Base-by-base conservation (phyloP, 1,139 yeast species). In the Geotrichum cucujoidarum region DNA sequence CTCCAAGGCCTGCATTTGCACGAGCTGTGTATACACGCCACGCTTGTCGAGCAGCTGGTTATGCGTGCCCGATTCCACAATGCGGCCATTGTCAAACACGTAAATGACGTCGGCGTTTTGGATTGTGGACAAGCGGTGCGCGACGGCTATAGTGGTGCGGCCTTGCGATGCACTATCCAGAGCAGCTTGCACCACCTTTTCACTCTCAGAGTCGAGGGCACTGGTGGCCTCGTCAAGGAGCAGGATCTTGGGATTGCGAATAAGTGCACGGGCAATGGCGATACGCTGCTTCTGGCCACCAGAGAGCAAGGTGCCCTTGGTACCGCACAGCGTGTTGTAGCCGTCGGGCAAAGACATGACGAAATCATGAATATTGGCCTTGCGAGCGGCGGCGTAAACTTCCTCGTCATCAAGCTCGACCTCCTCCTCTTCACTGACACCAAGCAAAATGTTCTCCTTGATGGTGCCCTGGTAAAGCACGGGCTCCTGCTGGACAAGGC, bases 21-120 rank as follows among this genome's bases (percentile, higher is more conserved):
- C 75, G 33, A 72, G 59, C 60, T 71, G 74, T 44, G 57, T 68
- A 55, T 72, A 71, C 37, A 63, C 60, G 47, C 72, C 70, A 47
- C 59, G 54, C 39, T 59, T 55, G 17, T 60, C 64, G 51, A 72
- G 53, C 40, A 72, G 56, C 51, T 69, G 66, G 40, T 58, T 55
- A 53, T 71, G 76, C 14, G 70, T 69, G 20, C 75, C 97, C 40
- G 83, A 79, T 65, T 90, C 97, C 1, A 81, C 80, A 44, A 90
- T 80, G 37, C 68, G 68, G 2, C 96, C 97, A 40, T 73, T 69
- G 44, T 77, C 78, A 47, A 92, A 68, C 10, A 90, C 97, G 50
- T 92, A 86, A 47, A 90, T 76, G 57, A 95, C 75, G 65, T 90
- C 97, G 0, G 97, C 97, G 61, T 90, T 86, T 35, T 95, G 88